Conservation (phyloP, 1,139 yeast genomes). For the Pichia sp. region DNA sequence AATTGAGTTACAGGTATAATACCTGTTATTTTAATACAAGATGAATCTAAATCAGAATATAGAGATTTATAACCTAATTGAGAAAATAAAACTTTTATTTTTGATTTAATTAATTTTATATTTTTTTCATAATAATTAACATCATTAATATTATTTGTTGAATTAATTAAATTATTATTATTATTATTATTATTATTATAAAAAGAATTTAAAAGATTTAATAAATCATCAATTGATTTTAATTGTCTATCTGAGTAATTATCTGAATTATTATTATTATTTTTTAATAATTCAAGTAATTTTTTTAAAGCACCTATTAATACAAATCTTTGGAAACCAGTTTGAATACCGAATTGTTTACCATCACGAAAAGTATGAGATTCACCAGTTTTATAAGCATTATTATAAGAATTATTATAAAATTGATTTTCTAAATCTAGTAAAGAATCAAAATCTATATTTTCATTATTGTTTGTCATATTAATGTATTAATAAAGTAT, state of each 20-base stretch:
- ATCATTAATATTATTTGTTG: constrained; percentile 21
- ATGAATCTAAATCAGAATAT: constrained; percentile 20
- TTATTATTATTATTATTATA: no score
- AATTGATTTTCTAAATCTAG: constrained; percentile 42
- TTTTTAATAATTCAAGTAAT: constrained; percentile 33
- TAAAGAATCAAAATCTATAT: constrained; percentile 20
- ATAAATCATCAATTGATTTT: no score
- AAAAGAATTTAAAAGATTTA: no score
- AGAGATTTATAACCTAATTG: constrained; percentile 20
- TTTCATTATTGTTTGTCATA: neutral
- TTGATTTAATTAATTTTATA: constrained; percentile 22
- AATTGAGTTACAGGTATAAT: constrained; percentile 20
- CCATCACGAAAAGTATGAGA: constrained; percentile 42
- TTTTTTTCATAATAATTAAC: constrained; percentile 23
- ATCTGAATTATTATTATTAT: neutral
- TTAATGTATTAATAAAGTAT: no score
- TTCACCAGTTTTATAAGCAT: constrained; percentile 37
- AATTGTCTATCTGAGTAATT: neutral
- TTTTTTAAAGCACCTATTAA: constrained; percentile 44
- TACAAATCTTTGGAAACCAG: constrained; percentile 50
- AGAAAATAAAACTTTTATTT: constrained; percentile 21
- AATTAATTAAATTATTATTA: no score
- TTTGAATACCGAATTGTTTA: constrained; percentile 50
- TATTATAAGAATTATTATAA: constrained; percentile 41
- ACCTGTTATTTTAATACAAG: constrained; percentile 21